Evolutionary conservation across 129 eudicot genomes (phyloP), one percentile per base, ranked within the genome.

Genomic region (Lactuca saligna): DNA sequence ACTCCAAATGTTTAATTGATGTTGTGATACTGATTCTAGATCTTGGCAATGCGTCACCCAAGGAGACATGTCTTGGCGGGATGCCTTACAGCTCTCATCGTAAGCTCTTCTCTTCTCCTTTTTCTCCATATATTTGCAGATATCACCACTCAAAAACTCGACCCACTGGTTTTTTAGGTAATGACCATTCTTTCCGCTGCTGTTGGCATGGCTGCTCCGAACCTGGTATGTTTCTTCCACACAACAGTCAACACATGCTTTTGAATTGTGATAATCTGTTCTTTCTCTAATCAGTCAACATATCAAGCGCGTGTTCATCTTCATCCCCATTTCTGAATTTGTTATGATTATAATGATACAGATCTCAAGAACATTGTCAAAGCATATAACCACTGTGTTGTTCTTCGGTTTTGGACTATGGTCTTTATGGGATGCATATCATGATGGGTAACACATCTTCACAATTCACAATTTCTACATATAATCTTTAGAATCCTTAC

Each of bases 191-290:
- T 91, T 13, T 92, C 98, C 68, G 91, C 82, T 74, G 83, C 78
- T 74, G 91, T 88, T 78, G 96, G 98, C 15, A 86, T 91, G 98
- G 96, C 96, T 79, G 96, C 98, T 81, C 98, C 96, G 32, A 92
- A 84, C 70, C 79, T 92, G 86, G 98, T 92, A 68, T 62, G 76
- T 46, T 42, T 74, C 60, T 56, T 44, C 34, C 2, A n/a, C 29
- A 57, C 3, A 12, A 17, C 2, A n/a, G n/a, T 20, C 12, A 11
- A 25, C 60, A 14, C 32, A 25, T 56, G 55, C 41, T 69, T 69
- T 29, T 55, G 37, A 25, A 17, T 69, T 38, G 50, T 20, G 20
- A 9, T n/a, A 63, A 31, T 63, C 15, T 16, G 57, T 54, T 55
- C 16, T 57, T 11, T 44, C 61, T 34, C 13, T 2, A 15, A 7